Evolutionary conservation across 257 asterid species (phyloP).

Genomic region (Penstemon eatonii): DNA sequence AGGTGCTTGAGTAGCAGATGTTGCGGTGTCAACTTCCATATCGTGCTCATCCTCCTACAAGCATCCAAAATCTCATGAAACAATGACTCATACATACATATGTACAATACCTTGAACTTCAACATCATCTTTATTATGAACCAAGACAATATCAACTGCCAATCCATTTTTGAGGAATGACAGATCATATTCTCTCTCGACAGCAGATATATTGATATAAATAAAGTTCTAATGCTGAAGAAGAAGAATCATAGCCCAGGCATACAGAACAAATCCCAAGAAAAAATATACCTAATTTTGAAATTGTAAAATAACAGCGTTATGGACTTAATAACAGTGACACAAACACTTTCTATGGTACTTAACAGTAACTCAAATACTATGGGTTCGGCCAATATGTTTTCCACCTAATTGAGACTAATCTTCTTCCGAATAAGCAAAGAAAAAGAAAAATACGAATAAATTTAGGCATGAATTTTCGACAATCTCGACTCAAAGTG

Average conservation of each 20-base stretch:
- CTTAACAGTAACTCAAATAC: background rate
- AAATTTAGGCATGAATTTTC: no score
- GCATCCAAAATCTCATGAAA: constrained; percentile 22
- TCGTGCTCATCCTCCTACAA: constrained; percentile 66
- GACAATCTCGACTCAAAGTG: background rate
- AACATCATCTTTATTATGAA: constrained; percentile 5
- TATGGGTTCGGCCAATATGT: background rate
- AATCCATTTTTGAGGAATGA: constrained; percentile 16
- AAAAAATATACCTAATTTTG: no score
- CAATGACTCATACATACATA: background rate
- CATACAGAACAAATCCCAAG: no score
- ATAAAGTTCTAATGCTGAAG: background rate
- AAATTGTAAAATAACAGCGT: no score
- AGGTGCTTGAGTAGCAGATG: constrained; percentile 58
- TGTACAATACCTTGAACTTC: constrained; percentile 14
- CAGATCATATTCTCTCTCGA: background rate
- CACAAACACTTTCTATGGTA: background rate
- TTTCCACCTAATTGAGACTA: background rate
- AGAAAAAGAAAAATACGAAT: no score
- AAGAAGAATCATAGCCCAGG: background rate
- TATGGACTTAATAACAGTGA: background rate
- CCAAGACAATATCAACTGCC: constrained; percentile 1
- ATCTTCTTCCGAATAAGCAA: background rate
- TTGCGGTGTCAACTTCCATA: constrained; percentile 79
- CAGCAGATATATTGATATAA: background rate